Evolutionary conservation across 352 stramenopile species (phyloP).

Genomic region (Phytophthora vignae): DNA sequence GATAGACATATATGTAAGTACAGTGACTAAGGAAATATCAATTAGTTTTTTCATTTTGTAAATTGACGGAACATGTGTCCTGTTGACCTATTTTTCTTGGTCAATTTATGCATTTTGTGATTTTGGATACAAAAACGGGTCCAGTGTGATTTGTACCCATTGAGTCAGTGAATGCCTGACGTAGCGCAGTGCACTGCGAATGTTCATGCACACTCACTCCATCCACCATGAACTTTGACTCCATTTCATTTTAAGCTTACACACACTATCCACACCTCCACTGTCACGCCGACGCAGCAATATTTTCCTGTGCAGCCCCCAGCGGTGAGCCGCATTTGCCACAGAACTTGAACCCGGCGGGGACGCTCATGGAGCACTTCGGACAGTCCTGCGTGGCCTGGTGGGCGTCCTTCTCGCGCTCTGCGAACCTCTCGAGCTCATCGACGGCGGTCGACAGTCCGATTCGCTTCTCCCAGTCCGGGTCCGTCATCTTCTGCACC

Average conservation of each 20-base stretch:
- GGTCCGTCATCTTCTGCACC: slow-evolving; percentile 12
- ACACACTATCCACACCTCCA: not conserved
- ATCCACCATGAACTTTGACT: not conserved
- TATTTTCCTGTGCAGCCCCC: not conserved
- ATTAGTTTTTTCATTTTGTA: not conserved
- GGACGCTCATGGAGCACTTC: slow-evolving; percentile 22
- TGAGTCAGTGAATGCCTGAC: not conserved
- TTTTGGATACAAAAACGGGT: slow-evolving; percentile 1
- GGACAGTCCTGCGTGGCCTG: slow-evolving; percentile 24
- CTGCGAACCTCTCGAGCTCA: slow-evolving; percentile 18
- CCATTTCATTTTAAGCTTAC: not conserved
- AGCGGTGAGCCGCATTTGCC: slow-evolving; percentile 29
- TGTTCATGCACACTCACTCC: no score
- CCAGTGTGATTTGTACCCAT: slow-evolving; percentile 1
- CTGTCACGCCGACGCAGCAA: not conserved
- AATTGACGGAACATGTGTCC: not conserved
- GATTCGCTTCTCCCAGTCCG: slow-evolving; percentile 25
- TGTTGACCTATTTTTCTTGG: not conserved
- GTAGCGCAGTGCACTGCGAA: no score
- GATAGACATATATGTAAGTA: no score
- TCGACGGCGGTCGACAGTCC: slow-evolving; percentile 10
- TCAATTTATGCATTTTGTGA: not conserved
- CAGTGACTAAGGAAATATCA: no score
- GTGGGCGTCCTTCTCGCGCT: slow-evolving; percentile 27
- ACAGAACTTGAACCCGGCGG: slow-evolving; percentile 34